Base-by-base conservation (phyloP, 2,329 filamentous ascomycete species). In the Thelonectria rubi region DNA sequence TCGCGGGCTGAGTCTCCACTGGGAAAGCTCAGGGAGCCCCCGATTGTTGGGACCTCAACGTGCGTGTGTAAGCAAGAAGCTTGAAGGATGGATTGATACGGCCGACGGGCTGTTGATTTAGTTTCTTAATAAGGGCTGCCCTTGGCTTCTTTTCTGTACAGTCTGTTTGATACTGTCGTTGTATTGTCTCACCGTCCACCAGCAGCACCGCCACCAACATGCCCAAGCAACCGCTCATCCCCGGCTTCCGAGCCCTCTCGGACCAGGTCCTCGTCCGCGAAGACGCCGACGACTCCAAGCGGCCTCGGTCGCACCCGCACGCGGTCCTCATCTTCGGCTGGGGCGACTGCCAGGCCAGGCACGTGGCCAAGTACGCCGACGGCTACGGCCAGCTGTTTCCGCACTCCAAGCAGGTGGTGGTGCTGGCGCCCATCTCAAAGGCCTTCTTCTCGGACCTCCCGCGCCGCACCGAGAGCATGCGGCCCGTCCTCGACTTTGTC, bases 311-410 rank as follows among this genome's bases (percentile, higher is more conserved):
- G 24, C 74, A 81, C 50, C 82, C 82, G 3, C 76, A 79, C 17
- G 80, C 79, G 6, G 75, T 87, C 45, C 68, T 87, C 47, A 77
- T 88, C 61, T 87, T 81, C 71, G 80, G 84, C 67, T 88, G 84
- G 86, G 84, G 85, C 54, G 85, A 88, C 63, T 83, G 81, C 20
- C 74, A 76, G 12, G 81, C 84, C 2, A 84, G 82, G 63, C 80
- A 88, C 69, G 78, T 87, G 26, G 75, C 77, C 59, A 88, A 88
- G 70, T 88, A 87, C 67, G 77, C 81, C 14, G 78, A 81, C 12
- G 82, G 81, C 26, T 87, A 84, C 72, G 78, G 78, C 42, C 68
- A 72, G 12, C 79, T 86, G 1, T 88, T 79, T 67, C 85, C 86
- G 0, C 67, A 74, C 21, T 78, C 85, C 5, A 77, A 78, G 40